Percentiles rank a stretch among this genome's conserved stretches.
Evolutionary conservation across 805 yeast species (phyloP).

Genomic region (Ogataea nakhonphanomensis): DNA sequence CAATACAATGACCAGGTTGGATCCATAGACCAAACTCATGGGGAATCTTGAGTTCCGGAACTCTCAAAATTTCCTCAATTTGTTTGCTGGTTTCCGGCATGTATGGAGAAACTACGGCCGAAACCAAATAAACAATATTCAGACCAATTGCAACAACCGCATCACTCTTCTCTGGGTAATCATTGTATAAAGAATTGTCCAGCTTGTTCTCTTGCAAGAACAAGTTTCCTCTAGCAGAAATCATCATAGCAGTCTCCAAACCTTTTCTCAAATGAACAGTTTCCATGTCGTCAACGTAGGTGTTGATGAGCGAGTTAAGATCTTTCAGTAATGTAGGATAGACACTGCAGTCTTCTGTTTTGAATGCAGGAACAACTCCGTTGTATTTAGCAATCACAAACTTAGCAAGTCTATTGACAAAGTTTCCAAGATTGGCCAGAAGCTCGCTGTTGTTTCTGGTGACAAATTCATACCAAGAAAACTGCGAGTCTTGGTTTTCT

Average conservation of each 20-base stretch:
- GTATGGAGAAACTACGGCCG: constrained; percentile 79
- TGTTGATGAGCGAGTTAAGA: constrained; percentile 55
- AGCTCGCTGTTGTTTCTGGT: constrained; percentile 90
- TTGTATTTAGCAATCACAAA: constrained; percentile 87
- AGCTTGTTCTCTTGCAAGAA: constrained; percentile 95
- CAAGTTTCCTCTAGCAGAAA: constrained; percentile 89
- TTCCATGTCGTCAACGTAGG: constrained; percentile 73
- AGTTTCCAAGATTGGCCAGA: constrained; percentile 94
- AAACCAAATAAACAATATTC: constrained; percentile 81
- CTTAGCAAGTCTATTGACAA: constrained; percentile 89
- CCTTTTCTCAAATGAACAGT: constrained; percentile 81
- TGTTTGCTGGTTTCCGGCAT: constrained; percentile 79
- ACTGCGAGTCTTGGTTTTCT: constrained; percentile 92
- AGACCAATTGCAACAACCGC: constrained; percentile 91
- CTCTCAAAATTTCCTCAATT: constrained; percentile 77
- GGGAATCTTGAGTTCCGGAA: constrained; percentile 74
- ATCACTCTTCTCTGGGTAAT: constrained; percentile 76
- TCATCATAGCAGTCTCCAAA: constrained; percentile 84
- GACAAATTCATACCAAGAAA: constrained; percentile 96
- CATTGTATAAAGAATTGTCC: constrained; percentile 78
- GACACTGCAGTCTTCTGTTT: constrained; percentile 44
- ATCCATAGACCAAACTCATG: constrained; percentile 69
- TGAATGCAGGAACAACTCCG: constrained; percentile 77
- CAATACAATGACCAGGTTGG: constrained; percentile 79
- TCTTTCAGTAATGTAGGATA: constrained; percentile 50